Evolutionary conservation across 768 basidiomycete species (phyloP), one percentile per base, ranked within the genome.

Genomic region (Nevesoporus exiguus): DNA sequence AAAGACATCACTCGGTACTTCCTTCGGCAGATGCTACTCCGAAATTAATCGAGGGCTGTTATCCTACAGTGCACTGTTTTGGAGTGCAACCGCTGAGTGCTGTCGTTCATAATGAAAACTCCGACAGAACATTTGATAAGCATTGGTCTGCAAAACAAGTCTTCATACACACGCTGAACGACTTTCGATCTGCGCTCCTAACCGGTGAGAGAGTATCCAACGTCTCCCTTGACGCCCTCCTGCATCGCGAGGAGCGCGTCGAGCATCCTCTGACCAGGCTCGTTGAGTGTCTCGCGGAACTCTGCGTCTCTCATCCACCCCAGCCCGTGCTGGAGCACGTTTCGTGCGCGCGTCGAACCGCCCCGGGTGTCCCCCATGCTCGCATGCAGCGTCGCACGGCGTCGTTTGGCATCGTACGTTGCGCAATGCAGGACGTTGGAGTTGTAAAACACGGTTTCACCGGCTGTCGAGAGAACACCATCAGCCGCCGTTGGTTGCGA

Each of bases 401-500:
- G 71, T 21, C 66, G 64, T 19, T 66, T 66, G 1, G 77, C 71
- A 54, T 75, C 76, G 66, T 91, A 91, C 7, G 77, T 75, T 5
- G 83, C 88, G 51, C 86, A 86, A 60, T 91, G 89, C 10, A 91
- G 73, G 53, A 90, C 84, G 64, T 91, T 90, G 58, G 79, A 82
- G 63, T 88, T 88, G 67, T 91, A 90, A 67, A 91, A 90, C 22
- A 87, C 85, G 0, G 85, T 85, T 54, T 91, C 84, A 0, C 88
- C 87, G 0, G 83, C 87, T 54, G 37, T 55, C 0, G n/a, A 11
- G 9, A 21, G 9, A 3, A 5, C 7, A 5, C 3, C 24, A 14
- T 40, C 15, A 31, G 44, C n/a, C 17, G n/a, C 15, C 24, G 17
- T 19, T 21, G 2, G 22, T 21, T 29, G 3, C 5, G 25, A n/a